A percentile compares a stretch with the other conserved stretches of the same genome.
Evolutionary conservation across 2,329 filamentous ascomycete genomes (phyloP).

Genomic region (Nannizzia gypsea): DNA sequence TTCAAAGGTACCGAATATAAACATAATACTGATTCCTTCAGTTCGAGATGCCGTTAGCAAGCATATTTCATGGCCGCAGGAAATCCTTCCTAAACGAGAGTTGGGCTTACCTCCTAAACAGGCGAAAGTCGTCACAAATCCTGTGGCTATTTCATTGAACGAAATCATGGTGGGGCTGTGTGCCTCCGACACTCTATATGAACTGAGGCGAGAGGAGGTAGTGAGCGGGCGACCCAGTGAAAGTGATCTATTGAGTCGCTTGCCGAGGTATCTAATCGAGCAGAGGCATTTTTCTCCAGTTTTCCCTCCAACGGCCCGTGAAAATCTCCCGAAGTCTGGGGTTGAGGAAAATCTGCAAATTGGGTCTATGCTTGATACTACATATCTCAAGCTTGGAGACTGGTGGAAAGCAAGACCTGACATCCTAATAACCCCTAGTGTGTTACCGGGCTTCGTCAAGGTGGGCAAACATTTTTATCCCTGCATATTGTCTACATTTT

Average conservation of each 20-base stretch:
- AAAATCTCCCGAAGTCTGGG: constrained; percentile 53
- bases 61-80: constrained; percentile 78
- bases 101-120: constrained; percentile 62
- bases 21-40: constrained; percentile 72
- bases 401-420: constrained; percentile 81
- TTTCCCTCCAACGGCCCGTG: constrained; percentile 65
- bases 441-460: constrained; percentile 76
- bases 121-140: constrained; percentile 71
- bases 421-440: constrained; percentile 69
- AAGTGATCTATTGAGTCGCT: constrained; percentile 54
- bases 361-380: constrained; percentile 69
- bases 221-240: constrained; percentile 45
- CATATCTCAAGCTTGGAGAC: constrained; percentile 78
- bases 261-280: constrained; percentile 68
- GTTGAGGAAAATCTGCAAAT: constrained; percentile 49
- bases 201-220: constrained; percentile 66
- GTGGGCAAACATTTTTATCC: constrained; percentile 36
- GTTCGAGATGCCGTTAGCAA: constrained; percentile 70
- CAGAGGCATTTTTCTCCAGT: constrained; percentile 86
- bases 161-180: constrained; percentile 73
- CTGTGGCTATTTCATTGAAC: constrained; percentile 79
- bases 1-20: constrained; percentile 60
- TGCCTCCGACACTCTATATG: constrained; percentile 71
- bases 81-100: constrained; percentile 57
- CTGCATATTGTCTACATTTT: background rate